Evolutionary conservation across 2,329 filamentous ascomycete genomes (phyloP).

Genomic region (Diaporthe nobilis): DNA sequence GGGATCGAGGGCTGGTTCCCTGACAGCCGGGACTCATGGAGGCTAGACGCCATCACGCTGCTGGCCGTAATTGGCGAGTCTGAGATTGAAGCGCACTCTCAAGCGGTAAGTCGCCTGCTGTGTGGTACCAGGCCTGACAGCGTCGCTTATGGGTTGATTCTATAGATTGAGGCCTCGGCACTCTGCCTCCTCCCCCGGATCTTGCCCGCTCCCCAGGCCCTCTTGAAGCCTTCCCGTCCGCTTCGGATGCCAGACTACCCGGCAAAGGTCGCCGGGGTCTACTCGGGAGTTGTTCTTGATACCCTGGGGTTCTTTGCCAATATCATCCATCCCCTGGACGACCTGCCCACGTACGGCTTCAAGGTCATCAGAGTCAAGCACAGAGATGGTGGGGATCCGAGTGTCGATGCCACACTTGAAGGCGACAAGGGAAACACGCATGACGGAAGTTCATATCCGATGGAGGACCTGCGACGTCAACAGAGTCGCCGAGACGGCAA

Average conservation of each 20-base stretch:
- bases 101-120: conserved; percentile 62
- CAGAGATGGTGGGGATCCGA: background rate
- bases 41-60: conserved; percentile 73
- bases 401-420: background rate
- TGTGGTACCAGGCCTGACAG: conserved; percentile 39
- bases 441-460: background rate
- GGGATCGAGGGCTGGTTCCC: conserved; percentile 11
- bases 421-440: background rate
- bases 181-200: conserved; percentile 71
- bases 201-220: conserved; percentile 72
- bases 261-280: conserved; percentile 70
- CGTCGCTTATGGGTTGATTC: background rate
- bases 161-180: conserved; percentile 56
- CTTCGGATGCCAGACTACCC: conserved; percentile 67
- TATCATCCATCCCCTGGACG: conserved; percentile 8
- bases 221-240: conserved; percentile 69
- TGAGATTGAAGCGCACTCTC: conserved; percentile 69
- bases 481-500: background rate
- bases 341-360: background rate
- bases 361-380: conserved; percentile 3
- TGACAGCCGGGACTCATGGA: conserved; percentile 56
- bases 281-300: conserved; percentile 67
- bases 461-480: background rate
- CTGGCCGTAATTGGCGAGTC: conserved; percentile 74
- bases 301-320: conserved; percentile 70